These are phyloP conservation scores for Cyclocybe aegerita DNA, from an alignment of 768 basidiomycete genomes.

Conservation along the genomic window DNA sequence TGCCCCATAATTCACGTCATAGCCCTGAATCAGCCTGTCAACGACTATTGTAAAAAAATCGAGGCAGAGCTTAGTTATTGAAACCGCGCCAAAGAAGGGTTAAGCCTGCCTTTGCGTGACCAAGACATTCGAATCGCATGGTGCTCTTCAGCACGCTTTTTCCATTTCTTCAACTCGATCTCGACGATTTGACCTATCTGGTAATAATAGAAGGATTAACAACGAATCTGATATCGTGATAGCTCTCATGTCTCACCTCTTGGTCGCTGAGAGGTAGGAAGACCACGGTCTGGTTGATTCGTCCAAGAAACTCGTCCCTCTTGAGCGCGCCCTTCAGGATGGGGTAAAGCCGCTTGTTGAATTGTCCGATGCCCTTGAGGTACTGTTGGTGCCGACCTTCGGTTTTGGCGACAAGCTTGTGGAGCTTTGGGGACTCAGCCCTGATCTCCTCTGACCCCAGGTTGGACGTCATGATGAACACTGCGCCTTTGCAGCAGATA, in stretches of 20 bases:
- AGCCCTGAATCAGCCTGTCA: neutral
- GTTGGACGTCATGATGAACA: conserved; percentile 7
- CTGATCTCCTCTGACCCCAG: conserved; percentile 3
- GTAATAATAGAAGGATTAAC: neutral
- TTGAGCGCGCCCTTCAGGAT: neutral
- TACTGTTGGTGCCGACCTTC: neutral
- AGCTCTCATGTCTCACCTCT: neutral
- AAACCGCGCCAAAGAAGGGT: neutral
- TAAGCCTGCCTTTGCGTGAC: conserved; percentile 2
- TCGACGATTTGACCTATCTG: conserved; percentile 1
- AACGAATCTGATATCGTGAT: too few species aligned
- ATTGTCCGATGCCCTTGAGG: neutral
- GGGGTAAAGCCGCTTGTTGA: conserved; percentile 1
- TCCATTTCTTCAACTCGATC: conserved; percentile 1
- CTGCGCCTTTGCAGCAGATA: neutral
- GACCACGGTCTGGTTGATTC: conserved; percentile 2
- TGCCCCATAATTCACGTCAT: conserved; percentile 6
- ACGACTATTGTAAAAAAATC: neutral
- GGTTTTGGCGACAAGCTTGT: neutral
- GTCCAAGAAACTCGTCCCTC: conserved; percentile 3
- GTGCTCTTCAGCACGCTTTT: conserved; percentile 2
- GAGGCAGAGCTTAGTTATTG: neutral
- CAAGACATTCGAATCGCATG: conserved; percentile 4
- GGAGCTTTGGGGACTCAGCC: neutral
- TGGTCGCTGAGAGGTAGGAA: neutral